Conservation (phyloP, 2,329 filamentous ascomycete species). For the Alternaria atra region DNA sequence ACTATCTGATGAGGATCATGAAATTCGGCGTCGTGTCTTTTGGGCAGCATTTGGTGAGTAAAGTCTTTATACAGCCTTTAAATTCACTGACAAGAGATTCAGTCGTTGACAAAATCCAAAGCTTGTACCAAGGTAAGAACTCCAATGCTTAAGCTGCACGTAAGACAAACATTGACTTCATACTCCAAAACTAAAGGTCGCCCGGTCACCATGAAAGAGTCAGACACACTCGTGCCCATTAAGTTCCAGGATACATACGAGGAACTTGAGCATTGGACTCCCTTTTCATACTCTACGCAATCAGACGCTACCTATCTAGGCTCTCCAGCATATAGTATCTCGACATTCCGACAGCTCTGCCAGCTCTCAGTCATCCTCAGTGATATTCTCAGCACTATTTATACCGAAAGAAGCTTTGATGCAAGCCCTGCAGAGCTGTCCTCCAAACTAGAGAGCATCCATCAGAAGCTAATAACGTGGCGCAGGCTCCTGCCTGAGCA, state of each 20-base stretch:
- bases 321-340: conserved; percentile 54
- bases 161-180: conserved; percentile 29
- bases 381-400: conserved; percentile 50
- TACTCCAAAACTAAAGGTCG: conserved; percentile 64
- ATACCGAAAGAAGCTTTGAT: conserved; percentile 52
- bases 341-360: conserved; percentile 55
- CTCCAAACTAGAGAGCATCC: conserved; percentile 49
- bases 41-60: conserved; percentile 56
- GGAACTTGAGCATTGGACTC: conserved; percentile 63
- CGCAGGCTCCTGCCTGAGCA: no score
- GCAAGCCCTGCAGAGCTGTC: conserved; percentile 49
- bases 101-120: no score
- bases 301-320: conserved; percentile 43
- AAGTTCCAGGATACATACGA: conserved; percentile 62
- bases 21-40: conserved; percentile 56
- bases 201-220: conserved; percentile 59
- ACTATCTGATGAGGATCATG: conserved; percentile 58
- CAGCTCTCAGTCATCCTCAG: conserved; percentile 58
- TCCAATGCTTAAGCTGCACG: no score
- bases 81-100: no score
- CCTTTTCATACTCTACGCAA: conserved; percentile 51
- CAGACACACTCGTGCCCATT: conserved; percentile 58
- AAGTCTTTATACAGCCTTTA: no score
- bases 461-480: conserved; percentile 24
- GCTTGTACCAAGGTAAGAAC: no score